Evolutionary conservation across 208 protist genomes (phyloP).

Genomic region (Leishmania tarentolae): DNA sequence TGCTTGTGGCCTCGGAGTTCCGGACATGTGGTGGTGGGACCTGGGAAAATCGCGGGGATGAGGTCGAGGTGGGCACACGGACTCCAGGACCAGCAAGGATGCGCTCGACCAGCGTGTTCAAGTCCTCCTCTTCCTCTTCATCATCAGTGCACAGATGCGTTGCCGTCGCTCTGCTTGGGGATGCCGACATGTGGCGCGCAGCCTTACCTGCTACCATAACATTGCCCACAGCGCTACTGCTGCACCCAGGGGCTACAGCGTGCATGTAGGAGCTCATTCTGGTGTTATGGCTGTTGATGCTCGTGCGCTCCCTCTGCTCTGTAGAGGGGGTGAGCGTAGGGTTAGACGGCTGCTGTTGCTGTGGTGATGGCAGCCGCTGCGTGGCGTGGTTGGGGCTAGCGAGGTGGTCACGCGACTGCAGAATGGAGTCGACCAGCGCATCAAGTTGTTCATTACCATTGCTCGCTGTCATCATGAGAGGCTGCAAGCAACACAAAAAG

Average conservation of each 20-base stretch:
- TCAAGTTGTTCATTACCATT: conserved; percentile 16
- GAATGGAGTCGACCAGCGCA: conserved; percentile 36
- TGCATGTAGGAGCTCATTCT: neutral
- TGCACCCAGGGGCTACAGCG: neutral
- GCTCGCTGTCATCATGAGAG: neutral
- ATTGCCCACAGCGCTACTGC: neutral
- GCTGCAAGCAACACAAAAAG: neutral
- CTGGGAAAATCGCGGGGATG: neutral
- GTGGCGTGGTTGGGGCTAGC: neutral
- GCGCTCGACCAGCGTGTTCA: conserved; percentile 21
- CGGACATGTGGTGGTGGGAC: neutral
- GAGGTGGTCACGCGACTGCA: conserved; percentile 4
- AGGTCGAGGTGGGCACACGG: neutral
- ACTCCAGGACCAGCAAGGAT: conserved; percentile 19
- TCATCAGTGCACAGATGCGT: neutral
- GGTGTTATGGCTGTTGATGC: neutral
- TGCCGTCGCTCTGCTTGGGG: neutral
- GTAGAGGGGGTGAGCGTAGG: neutral
- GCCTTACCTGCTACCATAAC: neutral
- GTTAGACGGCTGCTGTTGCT: conserved; percentile 6
- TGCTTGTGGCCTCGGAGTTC: neutral
- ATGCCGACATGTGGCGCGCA: neutral
- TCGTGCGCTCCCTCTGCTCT: neutral
- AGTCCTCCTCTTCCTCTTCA: conserved; percentile 12
- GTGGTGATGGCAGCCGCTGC: neutral